Conservation (phyloP, 2,329 filamentous ascomycete genomes). For the Diaporthe humulicola region DNA sequence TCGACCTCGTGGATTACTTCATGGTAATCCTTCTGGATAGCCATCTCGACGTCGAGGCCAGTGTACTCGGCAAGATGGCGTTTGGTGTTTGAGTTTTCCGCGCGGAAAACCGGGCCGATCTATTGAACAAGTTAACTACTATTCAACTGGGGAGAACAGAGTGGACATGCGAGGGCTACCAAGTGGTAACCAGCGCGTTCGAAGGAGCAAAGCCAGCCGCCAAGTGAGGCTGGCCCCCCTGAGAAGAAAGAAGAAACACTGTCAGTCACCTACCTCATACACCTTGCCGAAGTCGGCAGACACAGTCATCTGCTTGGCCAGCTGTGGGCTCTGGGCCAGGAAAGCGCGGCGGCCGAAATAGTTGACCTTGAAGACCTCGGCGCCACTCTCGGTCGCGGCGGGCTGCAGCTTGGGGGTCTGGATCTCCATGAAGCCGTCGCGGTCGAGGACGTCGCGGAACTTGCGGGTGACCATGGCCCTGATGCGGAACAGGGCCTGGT, state of each 20-base stretch:
- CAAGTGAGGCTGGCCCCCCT: background rate
- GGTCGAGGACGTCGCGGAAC: conserved; percentile 83
- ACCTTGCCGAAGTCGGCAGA: conserved; percentile 90
- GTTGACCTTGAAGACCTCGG: conserved; percentile 91
- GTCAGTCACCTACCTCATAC: conserved; percentile 71
- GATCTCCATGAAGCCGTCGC: conserved; percentile 88
- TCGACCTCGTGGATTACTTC: conserved; percentile 87
- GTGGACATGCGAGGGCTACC: background rate
- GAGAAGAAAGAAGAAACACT: no score
- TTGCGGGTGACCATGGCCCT: conserved; percentile 84
- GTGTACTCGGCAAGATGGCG: conserved; percentile 96
- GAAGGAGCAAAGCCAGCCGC: no score
- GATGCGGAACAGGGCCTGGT: conserved; percentile 89
- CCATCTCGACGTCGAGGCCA: conserved; percentile 93
- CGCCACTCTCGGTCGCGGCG: conserved; percentile 89
- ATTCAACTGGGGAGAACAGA: background rate
- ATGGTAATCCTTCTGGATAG: conserved; percentile 88
- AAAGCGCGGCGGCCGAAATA: conserved; percentile 92
- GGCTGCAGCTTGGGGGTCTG: conserved; percentile 94
- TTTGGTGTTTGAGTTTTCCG: conserved; percentile 96
- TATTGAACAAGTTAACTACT: conserved; percentile 35
- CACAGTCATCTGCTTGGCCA: conserved; percentile 94
- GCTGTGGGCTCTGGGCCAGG: conserved; percentile 89
- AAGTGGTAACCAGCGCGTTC: background rate
- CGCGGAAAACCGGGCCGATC: conserved; percentile 90